Evolutionary conservation across 371 early-diverging fungal species (phyloP).

Genomic region (Zopfochytrium polystomum): DNA sequence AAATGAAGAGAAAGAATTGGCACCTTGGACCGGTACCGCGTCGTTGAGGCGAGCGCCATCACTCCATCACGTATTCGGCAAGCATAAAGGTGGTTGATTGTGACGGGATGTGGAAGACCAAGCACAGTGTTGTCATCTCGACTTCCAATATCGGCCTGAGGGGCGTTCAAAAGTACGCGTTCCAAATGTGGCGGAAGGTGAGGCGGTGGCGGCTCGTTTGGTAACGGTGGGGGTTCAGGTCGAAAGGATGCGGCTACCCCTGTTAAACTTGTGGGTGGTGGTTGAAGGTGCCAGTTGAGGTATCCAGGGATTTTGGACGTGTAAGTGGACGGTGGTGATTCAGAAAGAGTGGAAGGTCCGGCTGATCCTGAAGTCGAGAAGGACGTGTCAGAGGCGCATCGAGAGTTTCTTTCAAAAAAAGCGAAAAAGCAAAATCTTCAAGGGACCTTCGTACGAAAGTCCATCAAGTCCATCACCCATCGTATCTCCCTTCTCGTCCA

Average conservation of each 20-base stretch:
- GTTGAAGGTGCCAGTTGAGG: constrained; percentile 31
- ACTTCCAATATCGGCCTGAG: constrained; percentile 8
- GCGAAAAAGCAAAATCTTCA: background rate
- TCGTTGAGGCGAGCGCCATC: constrained; percentile 82
- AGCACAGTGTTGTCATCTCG: constrained; percentile 73
- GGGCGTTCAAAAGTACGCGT: constrained; percentile 76
- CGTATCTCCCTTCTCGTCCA: constrained; percentile 41
- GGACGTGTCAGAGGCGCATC: too few relatives aligned
- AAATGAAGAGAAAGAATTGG: constrained; percentile 4
- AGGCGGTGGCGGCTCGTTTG: constrained; percentile 62
- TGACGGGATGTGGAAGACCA: constrained; percentile 90
- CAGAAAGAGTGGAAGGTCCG: constrained; percentile 24
- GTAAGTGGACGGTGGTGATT: constrained; percentile 63
- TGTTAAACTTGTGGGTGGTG: constrained; percentile 8
- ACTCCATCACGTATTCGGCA: constrained; percentile 94
- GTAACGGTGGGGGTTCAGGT: constrained; percentile 13
- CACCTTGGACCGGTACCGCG: constrained; percentile 65
- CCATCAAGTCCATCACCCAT: constrained; percentile 52
- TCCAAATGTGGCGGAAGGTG: constrained; percentile 88
- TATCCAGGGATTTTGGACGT: constrained; percentile 63
- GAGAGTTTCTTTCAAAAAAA: too few relatives aligned
- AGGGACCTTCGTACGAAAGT: constrained; percentile 22
- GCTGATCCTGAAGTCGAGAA: too few relatives aligned
- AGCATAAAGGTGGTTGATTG: constrained; percentile 92
- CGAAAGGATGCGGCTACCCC: constrained; percentile 10